Base-by-base conservation (phyloP, 2,329 filamentous ascomycete genomes). In the Aspergillaceae sp. region DNA sequence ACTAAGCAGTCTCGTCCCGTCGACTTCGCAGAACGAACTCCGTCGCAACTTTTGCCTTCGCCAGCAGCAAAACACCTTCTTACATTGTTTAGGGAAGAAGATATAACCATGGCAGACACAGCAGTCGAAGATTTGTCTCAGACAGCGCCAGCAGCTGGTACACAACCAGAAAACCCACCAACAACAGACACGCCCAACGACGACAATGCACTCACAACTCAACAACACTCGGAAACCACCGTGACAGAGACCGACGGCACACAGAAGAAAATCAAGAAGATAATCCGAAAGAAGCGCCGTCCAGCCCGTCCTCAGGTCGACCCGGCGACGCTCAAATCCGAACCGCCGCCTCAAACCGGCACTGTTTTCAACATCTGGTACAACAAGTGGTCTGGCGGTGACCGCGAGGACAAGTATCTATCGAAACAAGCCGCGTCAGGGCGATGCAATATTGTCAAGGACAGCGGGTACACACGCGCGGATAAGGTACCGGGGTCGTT, bases 291-390 rank as follows among this genome's bases (percentile, higher is more conserved):
- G 64, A 96, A 95, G 74, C 84, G 86, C 61, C 79, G 89, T 35
- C 92, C 92, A 30, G 92, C 92, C 41, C 82, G 91, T 48, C 85
- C 86, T 0, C 92, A 98, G 71, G 84, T 96, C 59, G 92, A 98
- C 61, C 82, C 89, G 1, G 82, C 84, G 36, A 83, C 83, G 38
- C 79, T 94, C 69, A 87, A 85, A 57, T 84, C 84, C 32, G 88
- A 95, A 58, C 85, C 87, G 3, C 88, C 90, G 10, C 86, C 87
- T 1, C 90, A 97, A 60, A 97, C 91, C 0, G 92, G 92, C 44
- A 94, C 87, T 0, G 88, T 90, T 48, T 98, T 92, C 77, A 98
- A 98, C 69, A 94, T 94, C 61, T 96, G 90, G 91, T 95, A 96
- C 72, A 96, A 95, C 73, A 97, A 96, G 70, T 97, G 91, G 90